Evolutionary conservation across 176 grass and related monocot species (phyloP).

Genomic region (Aegilops bicornis): DNA sequence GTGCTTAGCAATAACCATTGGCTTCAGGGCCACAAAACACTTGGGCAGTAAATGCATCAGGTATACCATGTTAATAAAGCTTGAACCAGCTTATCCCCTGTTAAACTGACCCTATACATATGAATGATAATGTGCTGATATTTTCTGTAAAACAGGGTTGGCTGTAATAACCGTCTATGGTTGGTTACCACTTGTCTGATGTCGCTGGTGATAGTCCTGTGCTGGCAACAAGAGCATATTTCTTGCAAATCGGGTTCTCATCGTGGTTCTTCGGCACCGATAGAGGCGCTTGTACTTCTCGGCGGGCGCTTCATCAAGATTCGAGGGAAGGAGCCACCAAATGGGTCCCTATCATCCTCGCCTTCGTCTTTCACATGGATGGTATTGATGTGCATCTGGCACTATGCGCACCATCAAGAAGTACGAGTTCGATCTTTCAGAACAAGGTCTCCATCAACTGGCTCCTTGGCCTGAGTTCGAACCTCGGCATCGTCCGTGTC

Average conservation of each 20-base stretch:
- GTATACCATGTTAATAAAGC: conserved; percentile 26
- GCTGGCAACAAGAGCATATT: conserved; percentile 94
- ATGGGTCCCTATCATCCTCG: conserved; percentile 80
- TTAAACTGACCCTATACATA: background rate
- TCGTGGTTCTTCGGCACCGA: conserved; percentile 89
- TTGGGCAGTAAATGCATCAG: conserved; percentile 96
- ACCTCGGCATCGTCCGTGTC: conserved; percentile 79
- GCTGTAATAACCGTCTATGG: conserved; percentile 99
- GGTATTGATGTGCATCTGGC: conserved; percentile 94
- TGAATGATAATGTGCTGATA: conserved; percentile 7
- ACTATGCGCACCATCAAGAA: conserved; percentile 92
- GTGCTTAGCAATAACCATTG: conserved; percentile 85
- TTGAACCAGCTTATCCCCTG: background rate
- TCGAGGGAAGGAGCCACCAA: conserved; percentile 78
- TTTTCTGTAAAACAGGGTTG: conserved; percentile 56
- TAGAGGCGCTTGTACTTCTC: conserved; percentile 98
- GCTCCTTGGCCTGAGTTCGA: conserved; percentile 78
- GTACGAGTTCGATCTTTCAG: conserved; percentile 89
- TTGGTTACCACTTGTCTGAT: conserved; percentile 94
- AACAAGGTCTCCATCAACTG: conserved; percentile 95
- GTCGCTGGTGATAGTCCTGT: conserved; percentile 93
- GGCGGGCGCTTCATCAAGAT: conserved; percentile 79
- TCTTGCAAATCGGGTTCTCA: conserved; percentile 67
- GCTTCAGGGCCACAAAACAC: conserved; percentile 91
- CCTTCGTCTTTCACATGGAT: conserved; percentile 82